Evolutionary conservation across 768 basidiomycete genomes (phyloP).

Genomic region (Hygrophoropsis aurantiaca): DNA sequence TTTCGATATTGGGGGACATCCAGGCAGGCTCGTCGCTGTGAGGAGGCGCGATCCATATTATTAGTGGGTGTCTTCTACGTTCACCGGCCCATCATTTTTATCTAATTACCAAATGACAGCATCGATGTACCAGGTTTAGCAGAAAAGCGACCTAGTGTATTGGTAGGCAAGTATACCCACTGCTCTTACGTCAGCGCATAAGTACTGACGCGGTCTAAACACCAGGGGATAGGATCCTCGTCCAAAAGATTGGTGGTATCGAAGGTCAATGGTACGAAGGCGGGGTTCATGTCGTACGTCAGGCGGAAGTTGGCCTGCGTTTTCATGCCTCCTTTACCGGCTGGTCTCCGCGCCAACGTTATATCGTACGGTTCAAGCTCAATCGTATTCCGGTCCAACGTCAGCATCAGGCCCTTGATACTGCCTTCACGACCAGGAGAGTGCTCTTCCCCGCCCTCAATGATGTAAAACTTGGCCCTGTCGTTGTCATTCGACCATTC

Average conservation of each 20-base stretch:
- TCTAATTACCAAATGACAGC: constrained; percentile 25
- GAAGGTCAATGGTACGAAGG: constrained; percentile 33
- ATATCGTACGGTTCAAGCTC: constrained; percentile 56
- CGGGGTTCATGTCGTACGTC: constrained; percentile 48
- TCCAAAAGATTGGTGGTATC: constrained; percentile 14
- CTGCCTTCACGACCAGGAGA: constrained; percentile 36
- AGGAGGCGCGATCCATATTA: constrained; percentile 37
- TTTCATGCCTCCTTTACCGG: constrained; percentile 44
- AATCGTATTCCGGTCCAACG: constrained; percentile 53
- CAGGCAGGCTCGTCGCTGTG: neutral
- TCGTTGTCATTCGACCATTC: constrained; percentile 21
- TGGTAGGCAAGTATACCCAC: constrained; percentile 49
- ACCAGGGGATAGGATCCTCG: constrained; percentile 30
- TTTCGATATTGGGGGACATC: neutral
- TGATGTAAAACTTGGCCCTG: constrained; percentile 4
- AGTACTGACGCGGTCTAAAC: neutral
- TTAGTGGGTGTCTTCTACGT: constrained; percentile 31
- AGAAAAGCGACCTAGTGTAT: constrained; percentile 58
- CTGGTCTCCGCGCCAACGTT: constrained; percentile 24
- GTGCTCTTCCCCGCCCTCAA: constrained; percentile 45
- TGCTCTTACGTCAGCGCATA: constrained; percentile 7
- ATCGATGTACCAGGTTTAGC: constrained; percentile 54
- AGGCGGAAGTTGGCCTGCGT: constrained; percentile 42
- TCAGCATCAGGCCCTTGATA: constrained; percentile 53
- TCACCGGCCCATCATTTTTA: too few relatives aligned